Base-by-base conservation (phyloP, 2,329 filamentous ascomycete genomes). In the Fusarium sp. region DNA sequence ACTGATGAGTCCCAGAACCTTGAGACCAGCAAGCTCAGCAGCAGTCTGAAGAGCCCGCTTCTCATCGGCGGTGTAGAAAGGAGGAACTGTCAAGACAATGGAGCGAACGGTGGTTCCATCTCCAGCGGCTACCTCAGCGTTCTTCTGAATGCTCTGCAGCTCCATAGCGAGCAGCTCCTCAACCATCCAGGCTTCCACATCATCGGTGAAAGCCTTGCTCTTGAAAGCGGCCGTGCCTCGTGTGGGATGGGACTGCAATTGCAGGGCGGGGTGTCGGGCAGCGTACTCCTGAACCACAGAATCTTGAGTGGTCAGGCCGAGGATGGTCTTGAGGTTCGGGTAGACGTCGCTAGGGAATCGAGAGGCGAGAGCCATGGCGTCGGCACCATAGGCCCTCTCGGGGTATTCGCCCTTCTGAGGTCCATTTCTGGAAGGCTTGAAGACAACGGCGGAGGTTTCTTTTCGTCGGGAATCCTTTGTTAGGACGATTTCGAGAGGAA, bases 391-490 rank as follows among this genome's bases (percentile, higher is more conserved):
- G 64, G 92, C 88, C 77, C 96, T 88, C 83, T 99, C 96, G 41
- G 96, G 96, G 80, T 92, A 98, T 20, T 85, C 83, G 57, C 89
- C 91, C 73, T 85, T 85, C 77, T 88, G 87, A 64, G 89, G 85
- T 59, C 87, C 88, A 76, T 87, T 84, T 75, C 88, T 88, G n/a
- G 89, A 87, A 40, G 95, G 94, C 83, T 99, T 98, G 85, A 99
- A 98, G 45, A 94, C 92, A 74, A 99, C 90, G 44, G 94, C 95
- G 4, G 95, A 93, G 27, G 89, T 89, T 81, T 99, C 96, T 86
- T 99, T 99, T 78, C 96, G 92, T 81, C 97, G 93, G 33, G 96
- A 98, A 83, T 99, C 96, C 81, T 98, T 99, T 33, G 95, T 98
- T 61, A 98, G 88, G 80, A 99, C 95, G 73, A 99, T 98, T 75